Evolutionary conservation across 768 basidiomycete genomes (phyloP).

Genomic region (Leucogyrophana mollusca): DNA sequence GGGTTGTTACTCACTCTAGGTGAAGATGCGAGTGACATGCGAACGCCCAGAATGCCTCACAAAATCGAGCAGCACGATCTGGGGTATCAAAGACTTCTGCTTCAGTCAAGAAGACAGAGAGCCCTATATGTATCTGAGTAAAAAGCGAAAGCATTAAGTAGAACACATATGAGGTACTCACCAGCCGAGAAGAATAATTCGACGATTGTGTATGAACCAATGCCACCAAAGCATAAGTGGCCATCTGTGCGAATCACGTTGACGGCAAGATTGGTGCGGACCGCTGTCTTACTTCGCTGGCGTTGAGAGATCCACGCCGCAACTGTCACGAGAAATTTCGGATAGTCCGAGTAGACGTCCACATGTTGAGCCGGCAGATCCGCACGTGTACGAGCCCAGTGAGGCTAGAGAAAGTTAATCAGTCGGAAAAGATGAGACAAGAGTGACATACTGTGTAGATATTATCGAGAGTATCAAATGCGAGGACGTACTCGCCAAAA

Average conservation of each 20-base stretch:
- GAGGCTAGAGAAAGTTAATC: no score
- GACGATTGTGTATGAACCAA: slow-evolving; percentile 4
- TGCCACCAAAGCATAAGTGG: slow-evolving; percentile 1
- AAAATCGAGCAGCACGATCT: slow-evolving; percentile 2
- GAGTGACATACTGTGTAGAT: no score
- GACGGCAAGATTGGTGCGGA: background rate
- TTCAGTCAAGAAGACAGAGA: slow-evolving; percentile 3
- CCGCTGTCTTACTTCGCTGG: background rate
- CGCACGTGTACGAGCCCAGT: background rate
- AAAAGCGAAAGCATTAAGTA: no score
- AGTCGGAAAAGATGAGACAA: no score
- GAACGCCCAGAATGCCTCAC: slow-evolving; percentile 8
- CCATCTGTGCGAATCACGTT: background rate
- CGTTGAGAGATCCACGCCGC: background rate
- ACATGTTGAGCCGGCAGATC: background rate
- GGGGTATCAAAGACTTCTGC: slow-evolving; percentile 3
- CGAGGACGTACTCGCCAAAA: slow-evolving; percentile 1
- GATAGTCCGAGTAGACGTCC: slow-evolving; percentile 5
- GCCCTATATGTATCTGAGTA: background rate
- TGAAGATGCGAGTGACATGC: background rate
- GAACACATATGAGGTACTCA: background rate
- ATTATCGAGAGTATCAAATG: background rate
- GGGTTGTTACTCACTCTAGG: background rate
- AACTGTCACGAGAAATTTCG: background rate
- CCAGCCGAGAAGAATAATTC: slow-evolving; percentile 8